phyloP scores from a whole-genome alignment of 345 rosid genomes.

The Rhizophora apiculata region DNA sequence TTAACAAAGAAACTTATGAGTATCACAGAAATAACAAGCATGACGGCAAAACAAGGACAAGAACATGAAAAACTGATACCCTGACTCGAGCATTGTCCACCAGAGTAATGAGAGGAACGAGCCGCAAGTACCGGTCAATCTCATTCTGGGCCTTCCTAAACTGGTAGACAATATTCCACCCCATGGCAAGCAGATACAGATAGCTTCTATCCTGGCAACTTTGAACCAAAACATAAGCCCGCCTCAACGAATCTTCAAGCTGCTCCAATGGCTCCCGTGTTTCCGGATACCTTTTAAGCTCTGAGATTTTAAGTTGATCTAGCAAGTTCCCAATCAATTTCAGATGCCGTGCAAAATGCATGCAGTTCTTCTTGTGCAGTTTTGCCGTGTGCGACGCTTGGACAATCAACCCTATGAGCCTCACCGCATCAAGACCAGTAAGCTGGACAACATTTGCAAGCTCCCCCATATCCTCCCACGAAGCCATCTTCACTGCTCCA shows the following conservation, averaged over 20 bases:
- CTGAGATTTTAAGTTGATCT: constrained; percentile 85
- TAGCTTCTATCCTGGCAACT: constrained; percentile 93
- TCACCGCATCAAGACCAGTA: constrained; percentile 76
- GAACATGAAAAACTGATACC: constrained; percentile 36
- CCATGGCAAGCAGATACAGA: constrained; percentile 95
- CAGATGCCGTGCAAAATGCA: constrained; percentile 86
- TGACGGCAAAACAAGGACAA: neutral
- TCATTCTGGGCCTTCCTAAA: constrained; percentile 92
- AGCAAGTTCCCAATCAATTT: constrained; percentile 87
- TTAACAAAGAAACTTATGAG: no score
- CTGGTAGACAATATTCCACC: constrained; percentile 98
- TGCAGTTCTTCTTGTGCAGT: constrained; percentile 96
- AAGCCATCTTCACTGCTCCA: constrained; percentile 45
- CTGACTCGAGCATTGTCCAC: constrained; percentile 94
- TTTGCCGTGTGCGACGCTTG: constrained; percentile 84
- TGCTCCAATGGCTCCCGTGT: constrained; percentile 96
- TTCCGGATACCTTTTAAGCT: constrained; percentile 88
- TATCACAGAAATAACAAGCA: neutral
- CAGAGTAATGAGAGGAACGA: constrained; percentile 88
- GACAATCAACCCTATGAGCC: constrained; percentile 73
- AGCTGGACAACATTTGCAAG: constrained; percentile 78
- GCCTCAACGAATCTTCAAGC: constrained; percentile 88
- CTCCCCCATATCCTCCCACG: constrained; percentile 84
- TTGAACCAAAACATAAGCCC: constrained; percentile 73
- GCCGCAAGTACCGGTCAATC: constrained; percentile 88